Percentiles rank a stretch among this genome's conserved stretches.
These are phyloP conservation scores for Trametes sanguinea DNA, from an alignment of 768 basidiomycete species.

Conservation along the genomic window DNA sequence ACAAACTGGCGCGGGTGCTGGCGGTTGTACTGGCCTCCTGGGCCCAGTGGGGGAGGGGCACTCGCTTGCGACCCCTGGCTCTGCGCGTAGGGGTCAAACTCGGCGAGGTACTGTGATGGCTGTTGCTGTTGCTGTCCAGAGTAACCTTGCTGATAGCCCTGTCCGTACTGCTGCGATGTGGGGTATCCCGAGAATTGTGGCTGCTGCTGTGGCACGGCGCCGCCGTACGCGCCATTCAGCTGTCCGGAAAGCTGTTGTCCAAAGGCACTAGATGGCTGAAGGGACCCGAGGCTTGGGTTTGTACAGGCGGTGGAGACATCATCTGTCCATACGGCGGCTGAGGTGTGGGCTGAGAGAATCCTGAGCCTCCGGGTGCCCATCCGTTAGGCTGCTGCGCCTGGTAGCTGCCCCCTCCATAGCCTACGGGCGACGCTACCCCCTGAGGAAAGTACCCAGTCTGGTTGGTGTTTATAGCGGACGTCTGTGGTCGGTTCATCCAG, in stretches of 20 bases:
- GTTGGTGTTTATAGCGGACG: slow-evolving; percentile 18
- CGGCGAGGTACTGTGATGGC: slow-evolving; percentile 35
- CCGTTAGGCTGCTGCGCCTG: slow-evolving; percentile 18
- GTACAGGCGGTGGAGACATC: slow-evolving; percentile 28
- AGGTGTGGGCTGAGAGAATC: slow-evolving; percentile 29
- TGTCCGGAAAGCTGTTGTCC: slow-evolving; percentile 53
- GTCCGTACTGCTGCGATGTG: slow-evolving; percentile 26
- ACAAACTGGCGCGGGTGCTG: slow-evolving; percentile 72
- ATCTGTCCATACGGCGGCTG: slow-evolving; percentile 18
- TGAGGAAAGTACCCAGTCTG: slow-evolving; percentile 25
- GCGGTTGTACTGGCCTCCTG: slow-evolving; percentile 30
- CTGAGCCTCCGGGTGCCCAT: slow-evolving; percentile 16
- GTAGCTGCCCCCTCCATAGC: slow-evolving; percentile 12
- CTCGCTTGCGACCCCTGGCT: neutral
- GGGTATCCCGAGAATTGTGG: slow-evolving; percentile 34
- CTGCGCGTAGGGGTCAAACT: slow-evolving; percentile 44
- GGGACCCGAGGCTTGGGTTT: slow-evolving; percentile 33
- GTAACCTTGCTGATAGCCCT: slow-evolving; percentile 27
- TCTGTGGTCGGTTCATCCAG: slow-evolving; percentile 41
- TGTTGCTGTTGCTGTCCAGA: slow-evolving; percentile 28
- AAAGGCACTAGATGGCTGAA: slow-evolving; percentile 59
- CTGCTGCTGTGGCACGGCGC: slow-evolving; percentile 32
- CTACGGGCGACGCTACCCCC: slow-evolving; percentile 4
- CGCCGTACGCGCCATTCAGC: slow-evolving; percentile 26
- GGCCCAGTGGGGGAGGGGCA: neutral